Percentiles rank a stretch among this genome's conserved stretches.
Evolutionary conservation across 257 asterid species (phyloP).

Genomic region (Plectranthus barbatus): DNA sequence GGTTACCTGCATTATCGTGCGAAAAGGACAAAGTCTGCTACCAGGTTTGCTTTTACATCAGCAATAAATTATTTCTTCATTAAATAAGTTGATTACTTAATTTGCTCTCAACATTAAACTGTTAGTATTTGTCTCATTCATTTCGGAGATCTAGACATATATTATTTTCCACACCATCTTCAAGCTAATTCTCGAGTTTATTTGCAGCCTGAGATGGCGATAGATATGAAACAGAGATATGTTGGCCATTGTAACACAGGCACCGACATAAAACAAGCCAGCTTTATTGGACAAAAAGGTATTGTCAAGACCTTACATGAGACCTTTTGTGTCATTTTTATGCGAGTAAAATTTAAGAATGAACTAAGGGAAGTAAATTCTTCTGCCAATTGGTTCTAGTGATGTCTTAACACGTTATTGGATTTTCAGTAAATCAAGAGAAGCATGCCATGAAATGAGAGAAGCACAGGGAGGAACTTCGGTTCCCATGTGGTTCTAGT

Average conservation of each 20-base stretch:
- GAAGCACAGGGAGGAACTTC: background rate
- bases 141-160: background rate
- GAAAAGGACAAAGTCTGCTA: slow-evolving; percentile 44
- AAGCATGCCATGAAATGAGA: background rate
- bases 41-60: slow-evolving; percentile 41
- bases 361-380: background rate
- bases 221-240: slow-evolving; percentile 90
- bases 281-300: slow-evolving; percentile 95
- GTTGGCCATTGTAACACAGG: slow-evolving; percentile 91
- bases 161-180: background rate
- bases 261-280: slow-evolving; percentile 96
- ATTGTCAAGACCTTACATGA: slow-evolving; percentile 10
- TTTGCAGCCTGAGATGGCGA: slow-evolving; percentile 72
- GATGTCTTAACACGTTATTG: background rate
- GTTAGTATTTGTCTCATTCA: background rate
- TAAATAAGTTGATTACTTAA: background rate
- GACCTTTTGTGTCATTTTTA: slow-evolving; percentile 5
- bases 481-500: background rate
- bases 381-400: background rate
- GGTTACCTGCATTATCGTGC: slow-evolving; percentile 28
- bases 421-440: background rate
- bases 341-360: background rate
- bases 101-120: background rate
- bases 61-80: too few relatives aligned
- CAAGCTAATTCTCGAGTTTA: slow-evolving; percentile 8